Percentiles rank a stretch among this genome's conserved stretches.
phyloP scores from a whole-genome alignment of 371 early-diverging fungal genomes.

The Aphelidium insulamus region DNA sequence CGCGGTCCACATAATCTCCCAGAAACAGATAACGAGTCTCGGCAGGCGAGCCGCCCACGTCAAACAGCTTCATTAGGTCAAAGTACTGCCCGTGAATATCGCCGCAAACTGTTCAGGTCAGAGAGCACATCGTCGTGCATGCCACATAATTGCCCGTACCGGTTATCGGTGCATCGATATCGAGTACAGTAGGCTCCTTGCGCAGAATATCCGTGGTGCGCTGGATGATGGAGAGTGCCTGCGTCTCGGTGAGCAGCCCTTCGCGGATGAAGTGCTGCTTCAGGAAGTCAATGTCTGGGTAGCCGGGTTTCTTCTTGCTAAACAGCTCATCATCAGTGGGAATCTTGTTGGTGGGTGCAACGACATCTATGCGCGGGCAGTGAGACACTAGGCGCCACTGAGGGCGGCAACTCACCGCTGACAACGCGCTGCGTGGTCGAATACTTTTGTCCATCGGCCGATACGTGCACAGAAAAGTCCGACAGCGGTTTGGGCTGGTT shows the following conservation, averaged over 20 bases:
- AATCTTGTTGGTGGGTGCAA: constrained; percentile 16
- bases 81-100: constrained; percentile 98
- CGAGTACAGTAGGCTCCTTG: constrained; percentile 60
- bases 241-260: constrained; percentile 73
- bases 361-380: constrained; percentile 26
- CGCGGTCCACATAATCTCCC: constrained; percentile 98
- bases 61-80: constrained; percentile 95
- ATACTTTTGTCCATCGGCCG: too few relatives aligned
- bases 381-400: too few relatives aligned
- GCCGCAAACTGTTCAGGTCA: constrained; percentile 87
- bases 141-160: constrained; percentile 15
- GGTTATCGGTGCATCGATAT: constrained; percentile 75
- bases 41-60: constrained; percentile 85
- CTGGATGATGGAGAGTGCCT: constrained; percentile 62
- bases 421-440: too few relatives aligned
- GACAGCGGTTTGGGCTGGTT: too few relatives aligned
- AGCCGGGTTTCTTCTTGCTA: constrained; percentile 22
- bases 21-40: constrained; percentile 70
- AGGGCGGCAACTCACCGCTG: too few relatives aligned
- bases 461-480: too few relatives aligned
- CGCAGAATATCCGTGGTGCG: constrained; percentile 45
- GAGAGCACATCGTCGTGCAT: neutral
- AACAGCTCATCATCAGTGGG: constrained; percentile 38
- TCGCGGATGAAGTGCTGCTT: constrained; percentile 72
- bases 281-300: constrained; percentile 55